Evolutionary conservation across 805 yeast genomes (phyloP).

Genomic region (Yamadazyma kitorensis): DNA sequence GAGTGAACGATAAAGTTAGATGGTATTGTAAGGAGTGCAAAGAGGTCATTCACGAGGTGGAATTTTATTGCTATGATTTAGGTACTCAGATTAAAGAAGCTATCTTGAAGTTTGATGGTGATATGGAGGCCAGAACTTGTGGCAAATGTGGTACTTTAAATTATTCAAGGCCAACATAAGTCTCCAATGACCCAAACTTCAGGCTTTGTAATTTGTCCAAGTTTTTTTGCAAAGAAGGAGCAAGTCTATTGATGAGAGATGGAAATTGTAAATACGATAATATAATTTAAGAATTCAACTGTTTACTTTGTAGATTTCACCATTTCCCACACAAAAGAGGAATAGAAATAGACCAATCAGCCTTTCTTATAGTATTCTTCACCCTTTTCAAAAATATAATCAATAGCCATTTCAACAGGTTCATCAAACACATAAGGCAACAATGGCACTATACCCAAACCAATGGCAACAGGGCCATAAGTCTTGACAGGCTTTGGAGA

Average conservation of each 20-base stretch:
- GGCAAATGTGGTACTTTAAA: conserved; percentile 69
- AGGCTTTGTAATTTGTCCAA: no score
- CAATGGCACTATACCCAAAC: conserved; percentile 72
- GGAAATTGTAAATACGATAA: no score
- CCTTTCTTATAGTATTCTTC: conserved; percentile 31
- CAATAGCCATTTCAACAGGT: conserved; percentile 73
- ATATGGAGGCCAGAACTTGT: conserved; percentile 67
- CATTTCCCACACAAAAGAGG: no score
- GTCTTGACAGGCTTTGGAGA: conserved; percentile 47
- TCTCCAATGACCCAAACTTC: no score
- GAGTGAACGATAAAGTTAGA: conserved; percentile 66
- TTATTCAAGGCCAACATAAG: conserved; percentile 53
- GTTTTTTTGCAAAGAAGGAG: no score
- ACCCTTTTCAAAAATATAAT: conserved; percentile 55
- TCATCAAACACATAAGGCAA: conserved; percentile 79
- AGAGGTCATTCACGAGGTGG: conserved; percentile 61
- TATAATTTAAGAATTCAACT: no score
- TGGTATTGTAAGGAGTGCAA: conserved; percentile 84
- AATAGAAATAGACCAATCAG: no score
- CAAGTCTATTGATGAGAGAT: no score
- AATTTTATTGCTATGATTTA: conserved; percentile 73
- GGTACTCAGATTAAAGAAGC: conserved; percentile 91
- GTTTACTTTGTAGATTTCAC: no score
- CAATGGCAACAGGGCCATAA: conserved; percentile 78
- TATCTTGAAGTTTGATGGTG: conserved; percentile 65